These are phyloP conservation scores for Fistulifera pelliculosa DNA, from an alignment of 108 stramenopile genomes.

Conservation along the genomic window DNA sequence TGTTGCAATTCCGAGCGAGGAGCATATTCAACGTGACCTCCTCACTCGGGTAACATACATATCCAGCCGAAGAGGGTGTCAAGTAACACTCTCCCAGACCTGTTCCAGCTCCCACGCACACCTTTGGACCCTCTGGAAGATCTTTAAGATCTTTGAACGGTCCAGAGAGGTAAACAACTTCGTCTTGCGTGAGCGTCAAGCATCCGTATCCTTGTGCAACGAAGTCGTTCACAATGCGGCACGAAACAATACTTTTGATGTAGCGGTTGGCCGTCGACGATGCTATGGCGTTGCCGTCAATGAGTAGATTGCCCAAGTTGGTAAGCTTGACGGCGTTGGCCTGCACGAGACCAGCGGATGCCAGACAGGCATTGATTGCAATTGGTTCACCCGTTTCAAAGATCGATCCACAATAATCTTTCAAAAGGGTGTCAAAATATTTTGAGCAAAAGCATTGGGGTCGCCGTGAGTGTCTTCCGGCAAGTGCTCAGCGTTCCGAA, in stretches of 20 bases:
- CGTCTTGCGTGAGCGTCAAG: slow-evolving; percentile 68
- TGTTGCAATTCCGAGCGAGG: slow-evolving; percentile 76
- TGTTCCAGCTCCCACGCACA: slow-evolving; percentile 95
- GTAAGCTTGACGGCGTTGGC: slow-evolving; percentile 74
- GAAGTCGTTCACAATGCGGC: slow-evolving; percentile 92
- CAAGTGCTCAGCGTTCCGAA: slow-evolving; percentile 45
- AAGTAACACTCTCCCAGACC: slow-evolving; percentile 93
- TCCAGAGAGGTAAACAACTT: slow-evolving; percentile 40
- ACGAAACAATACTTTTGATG: slow-evolving; percentile 32
- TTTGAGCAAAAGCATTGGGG: not conserved
- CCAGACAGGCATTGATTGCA: slow-evolving; percentile 75
- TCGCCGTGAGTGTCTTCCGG: slow-evolving; percentile 4
- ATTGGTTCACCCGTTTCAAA: not conserved
- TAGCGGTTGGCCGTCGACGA: slow-evolving; percentile 16
- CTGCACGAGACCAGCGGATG: slow-evolving; percentile 87
- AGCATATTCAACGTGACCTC: slow-evolving; percentile 93
- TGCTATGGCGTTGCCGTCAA: slow-evolving; percentile 67
- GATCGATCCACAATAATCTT: slow-evolving; percentile 39
- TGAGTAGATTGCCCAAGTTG: slow-evolving; percentile 55
- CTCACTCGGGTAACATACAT: slow-evolving; percentile 91
- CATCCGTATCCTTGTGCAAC: slow-evolving; percentile 94
- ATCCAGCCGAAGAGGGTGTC: slow-evolving; percentile 44
- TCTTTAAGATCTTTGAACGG: slow-evolving; percentile 8
- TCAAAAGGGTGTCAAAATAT: slow-evolving; percentile 1
- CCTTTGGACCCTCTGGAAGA: slow-evolving; percentile 61